Conservation (phyloP, 371 early-diverging fungal genomes). For the Parasitella parasitica region DNA sequence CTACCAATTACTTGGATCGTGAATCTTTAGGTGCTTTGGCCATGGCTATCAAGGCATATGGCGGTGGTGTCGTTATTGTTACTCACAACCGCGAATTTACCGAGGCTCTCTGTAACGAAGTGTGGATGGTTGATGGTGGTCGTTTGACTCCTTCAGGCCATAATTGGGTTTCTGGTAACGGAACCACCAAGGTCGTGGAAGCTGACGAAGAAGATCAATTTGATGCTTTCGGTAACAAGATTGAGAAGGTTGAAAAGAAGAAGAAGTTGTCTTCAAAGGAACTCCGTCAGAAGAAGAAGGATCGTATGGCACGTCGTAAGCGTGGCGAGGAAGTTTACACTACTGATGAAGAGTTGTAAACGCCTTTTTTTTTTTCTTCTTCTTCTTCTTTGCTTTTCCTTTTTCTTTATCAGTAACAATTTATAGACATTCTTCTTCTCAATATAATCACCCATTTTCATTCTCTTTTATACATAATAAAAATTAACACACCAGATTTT, state of each 20-base stretch:
- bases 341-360: slow-evolving; percentile 50
- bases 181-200: slow-evolving; percentile 38
- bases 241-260: slow-evolving; percentile 52
- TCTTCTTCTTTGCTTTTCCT: not conserved
- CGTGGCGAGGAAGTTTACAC: slow-evolving; percentile 58
- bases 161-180: slow-evolving; percentile 55
- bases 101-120: slow-evolving; percentile 68
- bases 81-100: slow-evolving; percentile 78
- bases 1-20: slow-evolving; percentile 84
- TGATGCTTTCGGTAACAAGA: slow-evolving; percentile 54
- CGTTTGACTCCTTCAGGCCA: slow-evolving; percentile 52
- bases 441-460: not conserved
- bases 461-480: not conserved
- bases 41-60: slow-evolving; percentile 64
- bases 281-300: slow-evolving; percentile 61
- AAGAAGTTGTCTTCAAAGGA: slow-evolving; percentile 50
- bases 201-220: slow-evolving; percentile 43
- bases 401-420: not conserved
- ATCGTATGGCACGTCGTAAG: slow-evolving; percentile 57
- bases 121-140: slow-evolving; percentile 77
- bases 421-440: not conserved
- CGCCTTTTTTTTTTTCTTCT: not conserved
- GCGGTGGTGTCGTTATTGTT: slow-evolving; percentile 78
- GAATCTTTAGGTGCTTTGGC: slow-evolving; percentile 76
- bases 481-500: not conserved